A percentile compares a stretch with the other conserved stretches of the same genome.
Conservation (phyloP, 2,329 filamentous ascomycete species). For the Periconia digitata region DNA sequence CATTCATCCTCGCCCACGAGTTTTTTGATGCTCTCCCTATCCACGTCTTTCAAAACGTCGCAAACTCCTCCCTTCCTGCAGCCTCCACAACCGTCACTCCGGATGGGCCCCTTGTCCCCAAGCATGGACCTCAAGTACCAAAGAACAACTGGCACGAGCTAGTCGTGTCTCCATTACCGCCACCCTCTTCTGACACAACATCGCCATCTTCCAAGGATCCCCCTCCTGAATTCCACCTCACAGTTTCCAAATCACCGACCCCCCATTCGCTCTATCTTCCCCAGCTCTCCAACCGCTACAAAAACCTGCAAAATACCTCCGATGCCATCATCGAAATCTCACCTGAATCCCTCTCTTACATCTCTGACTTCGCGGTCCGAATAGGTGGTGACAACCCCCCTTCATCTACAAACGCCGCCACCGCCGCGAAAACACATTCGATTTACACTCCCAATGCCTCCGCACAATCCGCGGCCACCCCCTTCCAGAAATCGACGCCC, state of each 20-base stretch:
- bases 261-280: conserved; percentile 85
- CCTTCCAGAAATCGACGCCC: conserved; percentile 59
- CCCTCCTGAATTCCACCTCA: conserved; percentile 82
- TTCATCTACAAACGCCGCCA: conserved; percentile 1
- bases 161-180: conserved; percentile 44
- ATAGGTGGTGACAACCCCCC: conserved; percentile 68
- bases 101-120: conserved; percentile 50
- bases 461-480: conserved; percentile 4
- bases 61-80: conserved; percentile 42
- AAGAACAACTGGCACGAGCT: conserved; percentile 48
- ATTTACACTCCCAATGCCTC: conserved; percentile 17
- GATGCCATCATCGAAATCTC: conserved; percentile 84
- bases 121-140: conserved; percentile 37
- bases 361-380: conserved; percentile 76
- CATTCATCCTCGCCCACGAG: conserved; percentile 95
- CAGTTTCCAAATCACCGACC: conserved; percentile 72
- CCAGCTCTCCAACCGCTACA: conserved; percentile 77
- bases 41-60: conserved; percentile 84
- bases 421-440: conserved; percentile 51
- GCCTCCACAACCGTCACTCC: conserved; percentile 50
- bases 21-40: conserved; percentile 99
- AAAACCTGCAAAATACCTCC: conserved; percentile 66
- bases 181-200: conserved; percentile 46
- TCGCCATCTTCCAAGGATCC: conserved; percentile 19
- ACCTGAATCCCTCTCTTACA: conserved; percentile 80